Base-by-base conservation (phyloP, 768 basidiomycete genomes). In the Suillus spraguei region DNA sequence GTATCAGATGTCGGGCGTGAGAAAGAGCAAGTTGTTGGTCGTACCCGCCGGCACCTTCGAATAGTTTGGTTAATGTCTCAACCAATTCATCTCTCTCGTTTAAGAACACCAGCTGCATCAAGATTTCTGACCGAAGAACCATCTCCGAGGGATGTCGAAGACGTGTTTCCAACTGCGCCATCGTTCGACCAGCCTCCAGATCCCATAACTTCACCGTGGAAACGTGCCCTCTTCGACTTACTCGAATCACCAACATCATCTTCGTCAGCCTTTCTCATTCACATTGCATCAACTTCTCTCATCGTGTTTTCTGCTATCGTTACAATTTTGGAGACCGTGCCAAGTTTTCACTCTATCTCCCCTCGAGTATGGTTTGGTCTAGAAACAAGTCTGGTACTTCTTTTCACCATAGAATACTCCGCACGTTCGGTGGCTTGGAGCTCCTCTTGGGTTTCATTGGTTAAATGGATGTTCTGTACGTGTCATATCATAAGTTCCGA, bases 371-470 rank as follows among this genome's bases (percentile, higher is more conserved):
- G 95, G 87, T 97, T 97, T 65, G 95, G 95, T 1, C 72, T 94
- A 24, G 95, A 96, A 77, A 94, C 94, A 20, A 87, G 83, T 59
- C 75, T 96, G 11, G 94, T 96, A 32, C 86, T 88, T 55, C 73
- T 95, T 3, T 97, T 96, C 74, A 95, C 95, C 0, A 81, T 94
- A 63, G 95, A 97, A 75, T 96, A 92, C 71, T 72, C 89, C 33
- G 85, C 85, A 14, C 79, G 92, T 41, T 85, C 85, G 70, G 62
- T 91, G 1, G 92, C 92, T n/a, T 92, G 85, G 89, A 94, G 86
- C 69, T 82, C 74, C 63, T 83, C 85, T 0, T 89, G 85, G 90
- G 77, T 77, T 38, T 79, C 81, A 16, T 76, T 91, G 39, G 76
- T 84, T 32, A 81, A 80, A 69, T 94, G 92, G 92, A 68, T 85